Base-by-base conservation (phyloP, 805 yeast genomes). In the Kazachstania psychrophila region DNA sequence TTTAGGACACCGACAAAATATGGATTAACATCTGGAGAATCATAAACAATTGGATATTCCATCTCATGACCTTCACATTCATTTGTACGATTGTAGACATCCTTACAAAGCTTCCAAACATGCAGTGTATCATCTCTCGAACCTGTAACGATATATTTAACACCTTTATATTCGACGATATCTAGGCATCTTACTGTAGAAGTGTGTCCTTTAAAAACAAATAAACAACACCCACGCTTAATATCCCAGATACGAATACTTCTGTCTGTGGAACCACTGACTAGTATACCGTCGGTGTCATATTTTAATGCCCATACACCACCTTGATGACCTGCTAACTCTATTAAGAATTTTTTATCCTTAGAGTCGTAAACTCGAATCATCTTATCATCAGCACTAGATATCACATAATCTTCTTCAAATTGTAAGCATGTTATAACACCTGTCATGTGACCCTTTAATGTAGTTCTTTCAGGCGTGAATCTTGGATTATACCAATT, bases 291-390 rank as follows among this genome's bases (percentile, higher is more conserved):
- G 7, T 87, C 85, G 49, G 79, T 76, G 16, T 84, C 87, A 54
- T 87, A 88, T 60, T 89, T 86, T 56, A 92, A 69, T 1, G 98
- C 97, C 98, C 98, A 92, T 5, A 92, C 98, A 27, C 98, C 98
- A 31, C 98, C 98, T 37, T 82, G 94, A 54, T 92, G 98, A 6
- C 96, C 96, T 29, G 70, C 67, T 30, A 92, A 66, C 5, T 77
- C 76, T 28, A 71, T 65, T 7, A 77, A 51, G 35, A 79, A 65
- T 28, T 64, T 62, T 5, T 96, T 96, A 1, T 82, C 75, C 22
- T 68, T 64, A 1, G 96, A 77, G 45, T 80, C 79, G 59, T 84
- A 86, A 7, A 92, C 77, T 44, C 84, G 78, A 43, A 92, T 84
- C 54, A 75, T 72, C 43, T 74, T 75, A 46, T 86, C 95, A 50